Evolutionary conservation across 2,329 filamentous ascomycete genomes (phyloP), one percentile per base, ranked within the genome.

Genomic region (Aureobasidium leucospermi): DNA sequence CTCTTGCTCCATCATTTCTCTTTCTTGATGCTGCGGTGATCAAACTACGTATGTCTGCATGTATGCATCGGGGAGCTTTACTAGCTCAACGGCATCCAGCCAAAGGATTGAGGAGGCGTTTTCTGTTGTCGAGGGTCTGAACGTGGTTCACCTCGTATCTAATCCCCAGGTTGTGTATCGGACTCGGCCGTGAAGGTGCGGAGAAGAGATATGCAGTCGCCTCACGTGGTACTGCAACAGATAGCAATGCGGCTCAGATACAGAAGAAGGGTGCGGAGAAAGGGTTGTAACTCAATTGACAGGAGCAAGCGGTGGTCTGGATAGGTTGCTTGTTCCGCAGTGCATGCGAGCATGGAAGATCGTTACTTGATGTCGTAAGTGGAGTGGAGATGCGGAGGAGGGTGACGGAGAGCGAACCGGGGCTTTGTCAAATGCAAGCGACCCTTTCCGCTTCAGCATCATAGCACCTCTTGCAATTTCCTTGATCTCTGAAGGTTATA

Each of bases 351-450:
- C 15, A 9, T 34, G 42, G 51, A 43, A 55, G 51, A 55, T 55
- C 51, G 51, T 34, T 55, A 29, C 51, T 52, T 6, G 36, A 52
- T 52, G 48, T 29, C 51, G 39, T 42, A 55, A 39, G 28, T 32
- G 19, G 51, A 55, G 39, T 55, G 51, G 51, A 28, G 38, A 43
- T 55, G 51, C 28, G 51, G 51, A 55, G 51, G 51, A 13, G 7
- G n/a, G 42, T 28, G 16, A 28, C 16, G 42, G 42, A 28, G 42
- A 45, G 8, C 5, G 16, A 45, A 23, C 38, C 5, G 38, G 39
- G 38, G 51, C 23, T 23, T 23, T 23, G 34, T 16, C 15, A 6
- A 31, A 38, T 45, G 42, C 38, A 55, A 32, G n/a, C 28, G 39
- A 55, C 23, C 39, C 19, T 7, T 38, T 28, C 16, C n/a, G 51